Evolutionary conservation across 371 early-diverging fungal species (phyloP).

Genomic region (Mucor indicus): DNA sequence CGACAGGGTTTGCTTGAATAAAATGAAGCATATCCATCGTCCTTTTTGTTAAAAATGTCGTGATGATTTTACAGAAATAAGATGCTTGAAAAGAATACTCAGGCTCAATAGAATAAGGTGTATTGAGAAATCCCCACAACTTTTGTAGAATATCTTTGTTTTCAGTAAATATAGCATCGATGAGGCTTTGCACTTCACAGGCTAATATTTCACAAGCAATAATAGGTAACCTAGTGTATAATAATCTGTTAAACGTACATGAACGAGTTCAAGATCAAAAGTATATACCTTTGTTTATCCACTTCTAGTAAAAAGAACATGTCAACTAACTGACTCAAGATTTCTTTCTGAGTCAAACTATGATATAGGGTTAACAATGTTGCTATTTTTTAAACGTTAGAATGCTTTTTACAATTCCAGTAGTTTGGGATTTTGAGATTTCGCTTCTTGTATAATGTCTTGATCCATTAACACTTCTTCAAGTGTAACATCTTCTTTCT

Average conservation of each 20-base stretch:
- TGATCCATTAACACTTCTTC: slow-evolving; percentile 80
- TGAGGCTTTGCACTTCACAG: slow-evolving; percentile 81
- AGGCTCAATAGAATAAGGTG: slow-evolving; percentile 52
- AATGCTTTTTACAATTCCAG: slow-evolving; percentile 69
- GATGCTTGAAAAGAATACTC: slow-evolving; percentile 78
- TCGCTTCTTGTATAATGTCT: slow-evolving; percentile 85
- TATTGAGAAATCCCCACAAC: slow-evolving; percentile 83
- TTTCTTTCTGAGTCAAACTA: slow-evolving; percentile 46
- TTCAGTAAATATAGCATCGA: slow-evolving; percentile 65
- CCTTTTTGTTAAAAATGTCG: slow-evolving; percentile 79
- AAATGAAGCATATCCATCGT: slow-evolving; percentile 73
- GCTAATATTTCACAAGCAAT: slow-evolving; percentile 84
- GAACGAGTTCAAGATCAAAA: too few relatives aligned
- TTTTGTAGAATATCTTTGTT: slow-evolving; percentile 67
- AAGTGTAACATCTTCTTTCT: slow-evolving; percentile 70
- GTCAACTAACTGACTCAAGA: slow-evolving; percentile 71
- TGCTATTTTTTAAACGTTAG: background rate
- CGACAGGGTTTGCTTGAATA: slow-evolving; percentile 61
- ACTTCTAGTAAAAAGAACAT: slow-evolving; percentile 19
- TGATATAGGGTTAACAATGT: background rate
- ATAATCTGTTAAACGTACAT: too few relatives aligned
- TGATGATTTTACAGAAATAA: slow-evolving; percentile 87
- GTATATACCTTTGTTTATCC: slow-evolving; percentile 19
- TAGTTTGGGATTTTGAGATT: slow-evolving; percentile 76
- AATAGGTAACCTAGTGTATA: slow-evolving; percentile 65